Conservation (phyloP, 164 flowering plant genomes). For the Umbilicus rupestris region DNA sequence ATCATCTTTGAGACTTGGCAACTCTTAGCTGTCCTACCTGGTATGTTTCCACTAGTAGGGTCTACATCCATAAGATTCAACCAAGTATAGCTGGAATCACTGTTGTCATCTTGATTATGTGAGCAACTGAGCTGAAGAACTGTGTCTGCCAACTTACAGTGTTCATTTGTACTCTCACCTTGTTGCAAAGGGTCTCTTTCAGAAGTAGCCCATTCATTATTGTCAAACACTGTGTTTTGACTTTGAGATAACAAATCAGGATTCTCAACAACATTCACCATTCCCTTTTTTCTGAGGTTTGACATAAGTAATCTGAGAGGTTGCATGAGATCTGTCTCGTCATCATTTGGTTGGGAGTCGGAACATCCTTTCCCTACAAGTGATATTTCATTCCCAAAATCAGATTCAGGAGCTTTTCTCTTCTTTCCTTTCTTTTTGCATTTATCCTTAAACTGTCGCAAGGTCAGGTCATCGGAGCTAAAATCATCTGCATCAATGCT, state of each 20-base stretch:
- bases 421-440: not conserved
- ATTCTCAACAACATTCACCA: not conserved
- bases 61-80: not conserved
- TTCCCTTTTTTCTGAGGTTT: not conserved
- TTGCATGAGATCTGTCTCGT: not conserved
- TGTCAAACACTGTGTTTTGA: not conserved
- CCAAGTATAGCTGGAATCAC: not conserved
- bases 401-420: constrained; percentile 4
- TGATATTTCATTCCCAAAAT: not conserved
- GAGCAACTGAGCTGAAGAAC: not conserved
- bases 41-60: not conserved
- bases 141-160: not conserved
- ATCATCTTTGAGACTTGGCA: not conserved
- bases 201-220: not conserved
- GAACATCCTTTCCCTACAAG: not conserved
- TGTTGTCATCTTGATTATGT: not conserved
- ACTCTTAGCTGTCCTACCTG: not conserved
- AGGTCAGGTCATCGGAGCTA: constrained; percentile 1
- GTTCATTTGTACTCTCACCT: not conserved
- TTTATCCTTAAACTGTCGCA: not conserved
- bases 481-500: not conserved
- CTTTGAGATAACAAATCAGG: not conserved
- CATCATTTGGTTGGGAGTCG: not conserved
- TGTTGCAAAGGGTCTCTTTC: not conserved
- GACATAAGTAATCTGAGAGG: not conserved